Conservation (phyloP, 2,329 filamentous ascomycete species). For the Fusarium coffeatum region DNA sequence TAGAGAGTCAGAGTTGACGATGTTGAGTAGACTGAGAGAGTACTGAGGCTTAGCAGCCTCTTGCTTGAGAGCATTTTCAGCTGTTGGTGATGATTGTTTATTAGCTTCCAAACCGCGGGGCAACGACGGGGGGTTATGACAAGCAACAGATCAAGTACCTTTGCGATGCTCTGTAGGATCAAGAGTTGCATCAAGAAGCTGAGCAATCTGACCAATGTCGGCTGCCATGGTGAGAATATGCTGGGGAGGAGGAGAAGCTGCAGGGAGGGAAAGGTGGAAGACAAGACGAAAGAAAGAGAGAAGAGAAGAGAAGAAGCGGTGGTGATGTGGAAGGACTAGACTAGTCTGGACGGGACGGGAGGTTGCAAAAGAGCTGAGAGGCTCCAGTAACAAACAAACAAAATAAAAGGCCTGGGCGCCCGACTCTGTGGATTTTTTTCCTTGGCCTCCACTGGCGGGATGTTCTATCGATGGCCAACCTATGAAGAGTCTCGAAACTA, state of each 20-base stretch:
- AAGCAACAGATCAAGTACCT: slow-evolving; percentile 66
- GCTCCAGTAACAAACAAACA: slow-evolving; percentile 33
- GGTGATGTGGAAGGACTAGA: slow-evolving; percentile 37
- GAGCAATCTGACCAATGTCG: slow-evolving; percentile 72
- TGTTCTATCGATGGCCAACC: slow-evolving; percentile 4
- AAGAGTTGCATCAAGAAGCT: slow-evolving; percentile 90
- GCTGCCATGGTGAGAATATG: slow-evolving; percentile 63
- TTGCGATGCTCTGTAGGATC: slow-evolving; percentile 89
- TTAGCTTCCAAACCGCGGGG: slow-evolving; percentile 52
- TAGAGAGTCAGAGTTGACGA: slow-evolving; percentile 80
- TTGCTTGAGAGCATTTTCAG: slow-evolving; percentile 81
- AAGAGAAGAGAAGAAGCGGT: slow-evolving; percentile 38
- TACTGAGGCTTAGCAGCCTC: slow-evolving; percentile 88
- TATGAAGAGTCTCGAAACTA: slow-evolving; percentile 12
- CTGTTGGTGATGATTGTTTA: slow-evolving; percentile 62
- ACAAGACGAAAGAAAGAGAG: slow-evolving; percentile 23
- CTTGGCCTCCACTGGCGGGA: slow-evolving; percentile 22
- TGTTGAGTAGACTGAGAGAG: slow-evolving; percentile 87
- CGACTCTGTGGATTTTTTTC: slow-evolving; percentile 27
- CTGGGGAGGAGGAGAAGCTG: slow-evolving; percentile 5
- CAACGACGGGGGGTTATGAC: slow-evolving; percentile 41
- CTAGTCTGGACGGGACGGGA: slow-evolving; percentile 16
- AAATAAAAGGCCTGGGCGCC: slow-evolving; percentile 10
- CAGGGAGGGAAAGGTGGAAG: slow-evolving; percentile 29
- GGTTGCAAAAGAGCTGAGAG: slow-evolving; percentile 31